Evolutionary conservation across 2,329 filamentous ascomycete genomes (phyloP).

Genomic region (Pseudogymnoascus verrucosus): DNA sequence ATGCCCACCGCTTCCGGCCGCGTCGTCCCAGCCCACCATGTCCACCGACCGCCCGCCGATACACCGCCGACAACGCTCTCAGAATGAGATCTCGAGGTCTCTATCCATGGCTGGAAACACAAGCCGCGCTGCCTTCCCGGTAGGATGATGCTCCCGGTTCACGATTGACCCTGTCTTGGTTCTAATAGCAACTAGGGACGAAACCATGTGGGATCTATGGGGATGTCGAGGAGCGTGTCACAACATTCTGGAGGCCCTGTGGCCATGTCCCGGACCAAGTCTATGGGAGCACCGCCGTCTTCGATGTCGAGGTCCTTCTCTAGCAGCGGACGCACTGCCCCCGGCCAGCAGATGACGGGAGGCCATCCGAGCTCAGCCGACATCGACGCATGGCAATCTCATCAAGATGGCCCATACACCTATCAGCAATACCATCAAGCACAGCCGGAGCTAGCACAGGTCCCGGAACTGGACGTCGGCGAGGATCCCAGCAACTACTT

Average conservation of each 20-base stretch:
- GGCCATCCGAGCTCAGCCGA: neutral
- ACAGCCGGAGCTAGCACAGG: conserved; percentile 19
- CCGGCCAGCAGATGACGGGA: neutral
- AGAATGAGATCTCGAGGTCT: neutral
- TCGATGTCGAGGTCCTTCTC: neutral
- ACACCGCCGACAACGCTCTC: neutral
- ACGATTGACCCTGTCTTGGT: neutral
- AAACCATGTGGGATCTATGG: neutral
- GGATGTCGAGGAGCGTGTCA: neutral
- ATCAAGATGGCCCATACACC: neutral
- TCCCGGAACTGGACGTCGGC: conserved; percentile 21
- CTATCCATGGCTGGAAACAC: neutral
- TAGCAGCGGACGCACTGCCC: neutral
- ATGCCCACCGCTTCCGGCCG: neutral
- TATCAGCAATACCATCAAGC: neutral
- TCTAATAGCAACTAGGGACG: neutral
- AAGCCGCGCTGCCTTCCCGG: neutral
- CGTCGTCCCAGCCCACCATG: neutral
- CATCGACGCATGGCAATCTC: neutral
- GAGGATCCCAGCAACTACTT: conserved; percentile 23
- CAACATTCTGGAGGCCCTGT: neutral
- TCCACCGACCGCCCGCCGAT: neutral
- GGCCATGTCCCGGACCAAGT: neutral
- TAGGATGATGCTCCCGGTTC: neutral
- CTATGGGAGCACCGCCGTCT: neutral